Base-by-base conservation (phyloP, 768 basidiomycete genomes). In the Fomitopsis serialis region DNA sequence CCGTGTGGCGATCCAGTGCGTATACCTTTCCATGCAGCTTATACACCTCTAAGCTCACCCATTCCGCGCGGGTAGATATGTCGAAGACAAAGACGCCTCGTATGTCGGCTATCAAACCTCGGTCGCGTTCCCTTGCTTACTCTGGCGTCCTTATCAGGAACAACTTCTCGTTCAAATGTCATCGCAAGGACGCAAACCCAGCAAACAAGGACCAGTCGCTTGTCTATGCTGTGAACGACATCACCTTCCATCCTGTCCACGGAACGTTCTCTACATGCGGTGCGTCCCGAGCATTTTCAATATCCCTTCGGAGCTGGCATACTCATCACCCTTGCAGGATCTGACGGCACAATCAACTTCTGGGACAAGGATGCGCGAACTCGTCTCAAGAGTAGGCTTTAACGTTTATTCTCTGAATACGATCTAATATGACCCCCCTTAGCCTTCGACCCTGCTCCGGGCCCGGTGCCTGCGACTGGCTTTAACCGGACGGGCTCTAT, bases 311-410 rank as follows among this genome's bases (percentile, higher is more conserved):
- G 29, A 5, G 29, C 29, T 32, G 11, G 29, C 29, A 35, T 15
- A 45, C 54, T 22, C 9, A 48, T 13, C 25, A 12, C 22, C 8
- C 11, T 17, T 46, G 7, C 47, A 88, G 87, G 88, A 10, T 78
- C 87, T 42, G 92, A 94, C 59, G 92, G 92, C 19, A 87, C 87
- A 2, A 85, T 94, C 66, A 88, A 92, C 77, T 91, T 89, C 69
- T 96, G 93, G 93, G 93, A 97, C 70, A 94, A 93, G 71, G 89
- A 95, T 61, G 85, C 89, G 8, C 86, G 93, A 54, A 92, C 89
- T 7, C 85, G 95, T 37, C 79, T 98, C 72, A 97, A 95, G 74
- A 84, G 92, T 94, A 60, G 45, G 78, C 48, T 54, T 52, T 21
- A 24, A 3, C 42, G 21, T 27, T 54, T 13, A 27, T 46, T 8